Percentiles rank a stretch among this genome's conserved stretches.
Evolutionary conservation across 2,329 filamentous ascomycete genomes (phyloP).

Genomic region (Ustulina deusta): DNA sequence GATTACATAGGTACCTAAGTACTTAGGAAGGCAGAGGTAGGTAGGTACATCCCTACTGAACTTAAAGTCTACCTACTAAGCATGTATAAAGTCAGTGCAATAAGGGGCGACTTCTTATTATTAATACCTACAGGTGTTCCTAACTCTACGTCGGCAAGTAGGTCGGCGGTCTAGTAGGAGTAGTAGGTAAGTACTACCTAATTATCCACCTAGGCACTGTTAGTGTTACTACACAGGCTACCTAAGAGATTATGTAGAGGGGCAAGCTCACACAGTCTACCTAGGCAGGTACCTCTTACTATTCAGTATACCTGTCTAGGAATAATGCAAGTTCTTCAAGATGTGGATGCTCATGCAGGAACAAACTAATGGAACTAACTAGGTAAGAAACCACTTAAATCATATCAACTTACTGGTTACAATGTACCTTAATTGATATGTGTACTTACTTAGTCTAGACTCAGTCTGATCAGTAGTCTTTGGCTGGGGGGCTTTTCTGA

Average conservation of each 20-base stretch:
- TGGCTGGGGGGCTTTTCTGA: no score
- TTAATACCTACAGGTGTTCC: no score
- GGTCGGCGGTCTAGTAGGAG: no score
- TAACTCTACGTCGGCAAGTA: no score
- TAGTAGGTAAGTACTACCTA: no score
- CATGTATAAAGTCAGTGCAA: no score
- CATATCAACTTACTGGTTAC: neutral
- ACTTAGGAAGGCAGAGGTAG: neutral
- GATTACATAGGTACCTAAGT: neutral
- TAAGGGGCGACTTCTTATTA: no score
- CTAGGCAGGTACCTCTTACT: neutral
- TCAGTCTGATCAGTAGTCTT: no score
- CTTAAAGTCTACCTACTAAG: neutral
- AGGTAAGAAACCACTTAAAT: neutral
- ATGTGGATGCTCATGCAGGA: slow-evolving; percentile 27
- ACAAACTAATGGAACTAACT: neutral
- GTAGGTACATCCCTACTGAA: neutral
- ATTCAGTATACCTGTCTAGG: neutral
- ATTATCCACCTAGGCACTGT: no score
- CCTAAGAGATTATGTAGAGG: no score
- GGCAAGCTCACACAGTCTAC: no score
- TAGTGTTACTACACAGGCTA: no score
- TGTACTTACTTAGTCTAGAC: neutral
- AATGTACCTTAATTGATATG: neutral
- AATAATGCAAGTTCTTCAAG: slow-evolving; percentile 3